Base-by-base conservation (phyloP, 2,329 filamentous ascomycete genomes). In the Penicillium sp. region DNA sequence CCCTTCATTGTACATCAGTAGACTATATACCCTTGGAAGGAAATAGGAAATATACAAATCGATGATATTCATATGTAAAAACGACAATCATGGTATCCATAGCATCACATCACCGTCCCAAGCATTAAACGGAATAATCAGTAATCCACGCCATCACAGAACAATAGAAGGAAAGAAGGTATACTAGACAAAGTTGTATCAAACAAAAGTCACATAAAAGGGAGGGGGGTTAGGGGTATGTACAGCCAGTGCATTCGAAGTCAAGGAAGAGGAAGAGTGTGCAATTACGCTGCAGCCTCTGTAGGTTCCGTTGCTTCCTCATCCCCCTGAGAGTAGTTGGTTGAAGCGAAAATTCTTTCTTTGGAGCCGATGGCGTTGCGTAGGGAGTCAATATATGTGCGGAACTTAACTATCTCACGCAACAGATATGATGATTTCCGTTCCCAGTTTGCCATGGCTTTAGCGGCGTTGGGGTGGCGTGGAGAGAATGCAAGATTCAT, bases 401-500 rank as follows among this genome's bases (percentile, higher is more conserved):
- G 83, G 77, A 96, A 97, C 75, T 97, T 97, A 74, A 97, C 92
- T 72, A 95, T 97, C 78, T 99, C 94, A 36, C 90, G 83, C 13
- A 97, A 81, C 40, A 99, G 78, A 71, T 97, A 96, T 31, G 90
- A 88, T 55, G 91, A 95, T 79, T 97, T 97, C 70, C 89, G 87
- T 79, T 99, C 92, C 93, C 94, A 99, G 75, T 99, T 99, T 21
- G 87, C 83, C 89, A 97, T 93, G 16, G 93, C 91, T 75, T 89
- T 92, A 60, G 79, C 80, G 16, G 87, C 84, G 68, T 97, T 97
- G 38, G 85, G 82, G 60, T 93, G 89, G 31, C 92, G 85, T 3
- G 91, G 89, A 15, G 91, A 92, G 72, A 95, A 97, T 9, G 94
- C 92, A 53, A 96, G 82, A 54, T 92, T 82, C 88, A 97, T 94